Evolutionary conservation across 345 rosid genomes (phyloP), one percentile per base, ranked within the genome.

Genomic region (Lepidium sativum): DNA sequence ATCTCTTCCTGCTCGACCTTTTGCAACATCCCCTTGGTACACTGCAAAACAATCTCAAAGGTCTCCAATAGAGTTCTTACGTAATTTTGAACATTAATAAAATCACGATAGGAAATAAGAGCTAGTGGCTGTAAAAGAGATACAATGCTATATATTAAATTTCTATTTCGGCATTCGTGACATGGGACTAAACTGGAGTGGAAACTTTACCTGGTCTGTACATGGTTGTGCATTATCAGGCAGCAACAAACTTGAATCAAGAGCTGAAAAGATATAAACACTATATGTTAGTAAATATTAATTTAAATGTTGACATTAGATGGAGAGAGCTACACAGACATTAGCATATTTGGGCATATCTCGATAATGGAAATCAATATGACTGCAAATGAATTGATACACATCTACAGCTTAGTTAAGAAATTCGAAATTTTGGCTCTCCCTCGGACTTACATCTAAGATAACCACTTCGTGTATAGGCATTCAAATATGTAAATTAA

Each of bases 121-220:
- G 5, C 13, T 3, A 2, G 12, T 31, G 20, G 6, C 3, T 18
- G 32, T 57, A 8, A 32, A 27, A 39, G 2, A 38, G 32, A 27
- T 27, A 27, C 51, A 13, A 38, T 18, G 51, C 20, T 3, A 27
- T 8, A 29, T 44, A 17, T 1, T 18, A 21, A 59, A 6, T n/a
- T 17, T 41, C 44, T 60, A 2, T 15, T 38, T 33, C 0, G 4
- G 38, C 12, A 20, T 21, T n/a, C n/a, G 1, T 3, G 25, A 61
- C 48, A 21, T 4, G 2, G 23, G 13, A 68, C 44, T 64, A 80
- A 89, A 87, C 88, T 87, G 86, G 78, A 77, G 58, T 47, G 11
- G 70, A 56, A 75, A 71, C 69, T 70, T 80, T 55, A 73, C 64
- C 35, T 81, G 83, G 42, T 72, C 83, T 33, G 74, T 65, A 73